Base-by-base conservation (phyloP, 2,329 filamentous ascomycete species). In the Fusarium armeniacum region DNA sequence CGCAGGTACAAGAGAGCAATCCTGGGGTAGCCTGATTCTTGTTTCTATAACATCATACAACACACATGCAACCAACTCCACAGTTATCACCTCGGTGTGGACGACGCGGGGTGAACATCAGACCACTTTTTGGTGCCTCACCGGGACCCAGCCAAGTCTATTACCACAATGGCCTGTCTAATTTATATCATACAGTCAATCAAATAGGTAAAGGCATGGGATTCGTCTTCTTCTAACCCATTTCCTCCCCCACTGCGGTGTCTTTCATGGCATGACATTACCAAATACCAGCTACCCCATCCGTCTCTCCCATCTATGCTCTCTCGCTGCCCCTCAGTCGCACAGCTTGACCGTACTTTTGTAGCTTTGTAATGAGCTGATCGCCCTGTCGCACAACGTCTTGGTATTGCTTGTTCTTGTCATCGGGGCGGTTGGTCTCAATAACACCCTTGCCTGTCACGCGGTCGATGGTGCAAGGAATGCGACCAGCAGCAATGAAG, bases 341-440 rank as follows among this genome's bases (percentile, higher is more conserved):
- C 70, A 99, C 96, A 4, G 96, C 92, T 82, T 99, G 96, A 45
- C 96, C 96, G 81, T 99, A 99, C 86, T 99, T 99, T 84, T 99
- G 96, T 74, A 99, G 85, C 87, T 99, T 99, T 62, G 96, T 99
- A 79, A 99, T 98, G 69, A 99, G 87, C 82, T 97, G 93, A 81
- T 99, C 96, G 33, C 96, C 96, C 80, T 98, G 96, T 84, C 96
- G 96, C 66, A 99, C 94, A 38, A 98, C 94, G 76, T 99, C 96
- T 75, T 94, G 92, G 82, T 99, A 99, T 84, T 99, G 96, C 87
- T 97, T 98, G 87, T 98, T 98, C 90, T 99, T 99, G 84, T 97
- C 94, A 79, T 98, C 96, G 11, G 95, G 94, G 57, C 96, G 89
- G 84, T 98, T 98, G 45, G 96, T 99, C 87, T 98, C 96, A 76